Evolutionary conservation across 768 basidiomycete genomes (phyloP).

Genomic region (Crucibulum laeve): DNA sequence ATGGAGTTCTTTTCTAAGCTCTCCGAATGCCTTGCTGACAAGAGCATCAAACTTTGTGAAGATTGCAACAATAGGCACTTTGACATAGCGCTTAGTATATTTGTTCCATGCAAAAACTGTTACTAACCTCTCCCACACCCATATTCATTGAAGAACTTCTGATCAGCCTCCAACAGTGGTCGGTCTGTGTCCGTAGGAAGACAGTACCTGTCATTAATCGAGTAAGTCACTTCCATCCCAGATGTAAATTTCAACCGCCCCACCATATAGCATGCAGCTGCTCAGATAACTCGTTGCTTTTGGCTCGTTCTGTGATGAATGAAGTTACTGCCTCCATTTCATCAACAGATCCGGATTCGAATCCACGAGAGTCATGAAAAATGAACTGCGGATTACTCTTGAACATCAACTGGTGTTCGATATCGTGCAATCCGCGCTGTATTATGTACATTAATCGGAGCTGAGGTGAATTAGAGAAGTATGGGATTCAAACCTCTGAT

Average conservation of each 20-base stretch:
- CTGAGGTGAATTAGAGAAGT: neutral
- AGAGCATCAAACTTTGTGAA: too few relatives aligned
- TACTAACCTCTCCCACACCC: slow-evolving; percentile 18
- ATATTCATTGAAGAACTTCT: slow-evolving; percentile 22
- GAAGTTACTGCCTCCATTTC: slow-evolving; percentile 22
- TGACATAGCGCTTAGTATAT: neutral
- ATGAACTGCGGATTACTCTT: slow-evolving; percentile 25
- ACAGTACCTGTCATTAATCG: slow-evolving; percentile 28
- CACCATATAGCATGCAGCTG: slow-evolving; percentile 37
- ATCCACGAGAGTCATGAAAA: slow-evolving; percentile 38
- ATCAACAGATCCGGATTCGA: slow-evolving; percentile 26
- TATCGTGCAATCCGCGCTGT: slow-evolving; percentile 30
- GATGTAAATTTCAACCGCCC: slow-evolving; percentile 1
- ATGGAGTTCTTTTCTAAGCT: slow-evolving; percentile 10
- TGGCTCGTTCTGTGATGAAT: slow-evolving; percentile 24
- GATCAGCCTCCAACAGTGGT: slow-evolving; percentile 20
- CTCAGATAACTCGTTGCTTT: slow-evolving; percentile 10
- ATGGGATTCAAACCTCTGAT: slow-evolving; percentile 7
- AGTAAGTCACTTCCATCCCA: neutral
- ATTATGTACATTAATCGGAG: slow-evolving; percentile 1
- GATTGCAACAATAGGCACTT: slow-evolving; percentile 33
- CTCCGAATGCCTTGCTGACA: slow-evolving; percentile 23
- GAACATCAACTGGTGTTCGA: slow-evolving; percentile 23
- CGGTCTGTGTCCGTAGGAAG: slow-evolving; percentile 22
- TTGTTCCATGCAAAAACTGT: neutral